Conservation (phyloP, 2,329 filamentous ascomycete genomes). For the Fusarium sp. region DNA sequence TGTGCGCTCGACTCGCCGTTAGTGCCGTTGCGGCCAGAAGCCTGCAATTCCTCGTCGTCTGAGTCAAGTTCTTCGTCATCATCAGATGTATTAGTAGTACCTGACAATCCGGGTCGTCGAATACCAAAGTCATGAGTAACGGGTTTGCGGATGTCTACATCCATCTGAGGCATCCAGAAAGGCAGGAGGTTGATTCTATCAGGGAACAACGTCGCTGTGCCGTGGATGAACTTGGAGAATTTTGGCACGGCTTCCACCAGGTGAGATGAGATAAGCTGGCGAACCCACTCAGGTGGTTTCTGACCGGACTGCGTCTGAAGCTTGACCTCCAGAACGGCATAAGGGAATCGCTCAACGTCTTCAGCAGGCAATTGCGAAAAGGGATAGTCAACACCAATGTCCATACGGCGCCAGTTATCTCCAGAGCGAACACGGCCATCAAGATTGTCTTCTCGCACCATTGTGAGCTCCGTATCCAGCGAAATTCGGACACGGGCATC, state of each 20-base stretch:
- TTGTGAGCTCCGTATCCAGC: slow-evolving; percentile 93
- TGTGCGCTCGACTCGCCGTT: slow-evolving; percentile 56
- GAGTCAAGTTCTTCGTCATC: slow-evolving; percentile 78
- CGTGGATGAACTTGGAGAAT: slow-evolving; percentile 99
- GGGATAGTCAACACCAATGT: slow-evolving; percentile 96
- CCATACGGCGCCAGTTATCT: slow-evolving; percentile 95
- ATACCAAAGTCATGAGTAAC: slow-evolving; percentile 91
- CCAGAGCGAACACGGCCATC: slow-evolving; percentile 82
- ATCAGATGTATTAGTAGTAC: slow-evolving; percentile 81
- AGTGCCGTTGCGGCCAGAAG: slow-evolving; percentile 21
- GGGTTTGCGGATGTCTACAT: slow-evolving; percentile 95
- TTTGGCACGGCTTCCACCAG: slow-evolving; percentile 99
- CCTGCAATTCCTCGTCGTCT: slow-evolving; percentile 67
- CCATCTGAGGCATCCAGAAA: slow-evolving; percentile 99
- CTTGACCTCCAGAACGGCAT: slow-evolving; percentile 96
- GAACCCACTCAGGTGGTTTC: slow-evolving; percentile 96
- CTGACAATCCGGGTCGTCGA: slow-evolving; percentile 79
- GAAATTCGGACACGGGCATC: slow-evolving; percentile 97
- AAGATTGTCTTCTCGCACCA: slow-evolving; percentile 95
- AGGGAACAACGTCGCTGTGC: slow-evolving; percentile 88
- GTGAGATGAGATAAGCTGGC: slow-evolving; percentile 91
- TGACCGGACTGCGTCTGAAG: slow-evolving; percentile 95
- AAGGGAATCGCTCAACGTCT: slow-evolving; percentile 92
- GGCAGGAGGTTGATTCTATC: slow-evolving; percentile 88
- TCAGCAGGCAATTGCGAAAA: slow-evolving; percentile 88